Evolutionary conservation across 108 stramenopile genomes (phyloP).

Genomic region (Nitzschia sp.): DNA sequence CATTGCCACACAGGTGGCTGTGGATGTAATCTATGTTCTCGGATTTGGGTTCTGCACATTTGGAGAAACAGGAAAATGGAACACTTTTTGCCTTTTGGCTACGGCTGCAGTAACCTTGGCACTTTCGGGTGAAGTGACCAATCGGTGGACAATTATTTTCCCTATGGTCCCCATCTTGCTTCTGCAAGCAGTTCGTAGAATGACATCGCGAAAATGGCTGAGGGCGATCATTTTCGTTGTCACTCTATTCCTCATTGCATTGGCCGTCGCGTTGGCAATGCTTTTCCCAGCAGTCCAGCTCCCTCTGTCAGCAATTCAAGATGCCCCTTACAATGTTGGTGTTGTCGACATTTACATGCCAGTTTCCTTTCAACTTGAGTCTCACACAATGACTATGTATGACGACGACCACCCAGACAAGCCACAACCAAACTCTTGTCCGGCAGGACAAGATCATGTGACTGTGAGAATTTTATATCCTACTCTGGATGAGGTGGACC

Average conservation of each 20-base stretch:
- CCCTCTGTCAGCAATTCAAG: slow-evolving; percentile 9
- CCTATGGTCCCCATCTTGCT: slow-evolving; percentile 54
- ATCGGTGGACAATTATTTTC: slow-evolving; percentile 61
- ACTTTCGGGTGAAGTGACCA: slow-evolving; percentile 38
- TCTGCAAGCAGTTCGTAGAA: slow-evolving; percentile 32
- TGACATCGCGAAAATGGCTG: slow-evolving; percentile 1
- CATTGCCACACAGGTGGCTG: slow-evolving; percentile 29
- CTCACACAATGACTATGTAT: background rate
- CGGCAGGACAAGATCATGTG: slow-evolving; percentile 28
- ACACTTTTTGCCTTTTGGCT: background rate
- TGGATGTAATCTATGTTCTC: slow-evolving; percentile 17
- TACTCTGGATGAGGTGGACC: slow-evolving; percentile 28
- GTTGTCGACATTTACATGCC: slow-evolving; percentile 47
- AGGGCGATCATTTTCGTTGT: slow-evolving; percentile 8
- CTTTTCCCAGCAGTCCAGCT: slow-evolving; percentile 51
- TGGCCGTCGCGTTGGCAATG: slow-evolving; percentile 26
- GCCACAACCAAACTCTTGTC: background rate
- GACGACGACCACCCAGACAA: slow-evolving; percentile 1
- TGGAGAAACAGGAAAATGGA: background rate
- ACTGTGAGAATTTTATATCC: slow-evolving; percentile 57
- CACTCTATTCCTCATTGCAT: slow-evolving; percentile 25
- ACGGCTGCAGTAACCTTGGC: slow-evolving; percentile 12
- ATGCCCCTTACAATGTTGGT: slow-evolving; percentile 46
- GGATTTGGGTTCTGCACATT: slow-evolving; percentile 15
- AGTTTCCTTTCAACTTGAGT: slow-evolving; percentile 12